Conservation (phyloP, 1,284 basidiomycete species). For the Marasmius sp. region DNA sequence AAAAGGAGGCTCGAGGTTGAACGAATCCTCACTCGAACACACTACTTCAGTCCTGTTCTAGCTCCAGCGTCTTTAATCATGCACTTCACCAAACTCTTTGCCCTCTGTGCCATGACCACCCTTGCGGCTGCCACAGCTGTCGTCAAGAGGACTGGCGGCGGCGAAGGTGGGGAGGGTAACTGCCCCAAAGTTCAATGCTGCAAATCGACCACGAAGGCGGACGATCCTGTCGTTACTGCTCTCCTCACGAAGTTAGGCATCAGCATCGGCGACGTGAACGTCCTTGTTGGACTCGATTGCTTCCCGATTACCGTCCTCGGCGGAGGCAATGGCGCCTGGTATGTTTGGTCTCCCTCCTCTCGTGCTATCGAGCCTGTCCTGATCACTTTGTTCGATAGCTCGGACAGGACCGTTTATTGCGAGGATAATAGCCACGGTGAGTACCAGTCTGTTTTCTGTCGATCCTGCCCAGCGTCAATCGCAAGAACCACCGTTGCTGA, state of each 20-base stretch:
- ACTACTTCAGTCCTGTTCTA: slow-evolving; percentile 1
- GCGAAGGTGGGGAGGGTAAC: neutral
- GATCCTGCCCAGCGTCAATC: too few relatives aligned
- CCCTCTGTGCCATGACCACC: neutral
- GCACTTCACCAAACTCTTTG: slow-evolving; percentile 7
- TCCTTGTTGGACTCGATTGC: slow-evolving; percentile 6
- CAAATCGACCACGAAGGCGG: slow-evolving; percentile 1
- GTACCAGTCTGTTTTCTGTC: neutral
- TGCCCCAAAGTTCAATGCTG: slow-evolving; percentile 10
- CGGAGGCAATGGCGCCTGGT: neutral
- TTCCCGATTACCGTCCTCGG: slow-evolving; percentile 7
- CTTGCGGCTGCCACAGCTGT: slow-evolving; percentile 14
- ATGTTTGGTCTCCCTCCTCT: neutral
- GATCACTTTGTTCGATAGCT: neutral
- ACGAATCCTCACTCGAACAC: too few relatives aligned
- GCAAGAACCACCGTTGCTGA: neutral
- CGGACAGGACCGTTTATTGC: slow-evolving; percentile 4
- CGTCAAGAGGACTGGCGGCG: neutral
- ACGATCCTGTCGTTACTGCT: neutral
- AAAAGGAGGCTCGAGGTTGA: too few relatives aligned
- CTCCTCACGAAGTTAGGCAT: slow-evolving; percentile 9
- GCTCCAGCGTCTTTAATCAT: neutral
- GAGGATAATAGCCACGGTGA: slow-evolving; percentile 6
- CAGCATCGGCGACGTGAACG: slow-evolving; percentile 7
- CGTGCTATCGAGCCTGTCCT: neutral